Conservation (phyloP, 768 basidiomycete genomes). For the Polyporus arcularius region DNA sequence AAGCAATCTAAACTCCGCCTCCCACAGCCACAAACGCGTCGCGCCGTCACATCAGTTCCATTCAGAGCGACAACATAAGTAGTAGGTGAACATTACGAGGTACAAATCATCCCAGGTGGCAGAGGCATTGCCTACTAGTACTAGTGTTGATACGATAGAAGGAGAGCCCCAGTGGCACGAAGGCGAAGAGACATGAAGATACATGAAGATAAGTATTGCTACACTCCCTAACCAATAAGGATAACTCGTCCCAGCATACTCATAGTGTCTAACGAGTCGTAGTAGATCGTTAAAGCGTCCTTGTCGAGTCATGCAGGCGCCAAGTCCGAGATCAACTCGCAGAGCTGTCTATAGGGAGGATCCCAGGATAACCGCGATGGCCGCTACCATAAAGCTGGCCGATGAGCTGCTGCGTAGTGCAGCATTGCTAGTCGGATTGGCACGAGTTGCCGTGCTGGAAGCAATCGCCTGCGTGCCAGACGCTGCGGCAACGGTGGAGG, state of each 20-base stretch:
- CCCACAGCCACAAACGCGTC: too few relatives aligned
- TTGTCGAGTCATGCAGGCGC: neutral
- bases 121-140: too few relatives aligned
- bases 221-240: neutral
- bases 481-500: neutral
- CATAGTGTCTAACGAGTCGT: neutral
- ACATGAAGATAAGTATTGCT: neutral
- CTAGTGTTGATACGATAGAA: too few relatives aligned
- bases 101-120: too few relatives aligned
- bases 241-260: neutral
- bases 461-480: conserved; percentile 1
- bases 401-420: conserved; percentile 10
- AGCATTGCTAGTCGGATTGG: neutral
- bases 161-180: neutral
- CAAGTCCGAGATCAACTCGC: neutral
- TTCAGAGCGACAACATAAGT: too few relatives aligned
- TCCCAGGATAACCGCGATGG: conserved; percentile 25
- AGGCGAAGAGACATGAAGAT: neutral
- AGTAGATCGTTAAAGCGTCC: neutral
- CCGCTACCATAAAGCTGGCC: conserved; percentile 30
- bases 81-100: too few relatives aligned
- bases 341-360: conserved; percentile 18
- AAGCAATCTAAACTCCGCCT: too few relatives aligned
- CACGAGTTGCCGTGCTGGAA: neutral
- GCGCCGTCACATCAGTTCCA: too few relatives aligned